Evolutionary conservation across 805 yeast genomes (phyloP).

Genomic region (Starmerella scarabaei): DNA sequence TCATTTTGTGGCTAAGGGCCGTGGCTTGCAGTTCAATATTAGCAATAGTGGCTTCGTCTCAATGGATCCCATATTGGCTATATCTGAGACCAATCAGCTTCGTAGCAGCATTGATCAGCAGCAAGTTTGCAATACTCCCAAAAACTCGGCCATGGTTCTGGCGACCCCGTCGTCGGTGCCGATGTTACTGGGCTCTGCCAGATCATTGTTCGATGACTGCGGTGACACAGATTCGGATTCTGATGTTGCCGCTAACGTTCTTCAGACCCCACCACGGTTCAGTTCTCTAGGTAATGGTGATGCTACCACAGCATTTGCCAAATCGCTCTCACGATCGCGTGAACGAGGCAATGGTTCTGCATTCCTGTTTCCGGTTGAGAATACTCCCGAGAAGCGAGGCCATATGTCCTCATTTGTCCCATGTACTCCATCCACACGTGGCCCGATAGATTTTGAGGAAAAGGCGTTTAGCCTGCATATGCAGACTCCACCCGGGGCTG

Average conservation of each 20-base stretch:
- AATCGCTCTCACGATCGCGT: slow-evolving; percentile 15
- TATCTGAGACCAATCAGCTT: background rate
- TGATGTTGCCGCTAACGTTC: background rate
- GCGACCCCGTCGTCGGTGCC: background rate
- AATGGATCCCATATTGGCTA: too few relatives aligned
- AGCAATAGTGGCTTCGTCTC: slow-evolving; percentile 7
- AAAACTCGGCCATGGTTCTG: too few relatives aligned
- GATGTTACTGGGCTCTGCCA: too few relatives aligned
- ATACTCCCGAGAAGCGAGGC: slow-evolving; percentile 11
- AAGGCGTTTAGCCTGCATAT: slow-evolving; percentile 4
- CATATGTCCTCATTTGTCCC: slow-evolving; percentile 9
- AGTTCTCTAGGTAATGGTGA: slow-evolving; percentile 15
- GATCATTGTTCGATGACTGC: slow-evolving; percentile 1
- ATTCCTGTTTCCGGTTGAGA: slow-evolving; percentile 14
- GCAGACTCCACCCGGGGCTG: slow-evolving; percentile 18
- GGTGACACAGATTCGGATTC: slow-evolving; percentile 10
- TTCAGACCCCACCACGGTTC: slow-evolving; percentile 15
- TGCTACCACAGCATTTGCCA: slow-evolving; percentile 19
- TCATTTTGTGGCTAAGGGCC: slow-evolving; percentile 5
- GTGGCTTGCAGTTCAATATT: slow-evolving; percentile 10
- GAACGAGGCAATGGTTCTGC: slow-evolving; percentile 13
- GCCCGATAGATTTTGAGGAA: slow-evolving; percentile 5
- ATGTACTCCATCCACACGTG: slow-evolving; percentile 12
- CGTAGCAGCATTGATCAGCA: too few relatives aligned
- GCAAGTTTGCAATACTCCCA: too few relatives aligned